Conservation (phyloP, 2,329 filamentous ascomycete genomes). For the Trichoderma asperellum region DNA sequence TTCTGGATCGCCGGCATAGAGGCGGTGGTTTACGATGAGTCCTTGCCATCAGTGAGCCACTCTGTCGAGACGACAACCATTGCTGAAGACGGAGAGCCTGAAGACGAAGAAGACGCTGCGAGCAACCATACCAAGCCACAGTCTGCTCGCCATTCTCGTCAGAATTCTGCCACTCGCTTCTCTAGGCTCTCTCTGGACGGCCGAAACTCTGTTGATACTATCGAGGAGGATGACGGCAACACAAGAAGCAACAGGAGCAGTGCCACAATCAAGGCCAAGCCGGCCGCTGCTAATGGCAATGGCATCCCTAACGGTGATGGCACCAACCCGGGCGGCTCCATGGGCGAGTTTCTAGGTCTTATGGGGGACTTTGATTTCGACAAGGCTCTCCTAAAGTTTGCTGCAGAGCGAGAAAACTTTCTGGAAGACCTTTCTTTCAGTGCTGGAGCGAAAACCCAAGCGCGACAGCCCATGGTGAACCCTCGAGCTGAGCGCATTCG, state of each 20-base stretch:
- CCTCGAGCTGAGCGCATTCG: constrained; percentile 82
- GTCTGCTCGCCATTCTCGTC: constrained; percentile 61
- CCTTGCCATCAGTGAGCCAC: constrained; percentile 41
- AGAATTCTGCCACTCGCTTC: constrained; percentile 62
- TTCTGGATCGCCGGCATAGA: constrained; percentile 77
- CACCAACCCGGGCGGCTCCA: constrained; percentile 39
- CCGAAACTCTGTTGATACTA: constrained; percentile 56
- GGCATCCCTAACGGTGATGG: constrained; percentile 30
- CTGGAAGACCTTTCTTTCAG: constrained; percentile 89
- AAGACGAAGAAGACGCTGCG: constrained; percentile 55
- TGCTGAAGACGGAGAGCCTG: constrained; percentile 66
- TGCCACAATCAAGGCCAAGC: constrained; percentile 61
- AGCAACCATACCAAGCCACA: constrained; percentile 37
- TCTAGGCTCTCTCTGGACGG: constrained; percentile 58
- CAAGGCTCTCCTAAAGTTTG: constrained; percentile 89
- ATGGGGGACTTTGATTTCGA: constrained; percentile 86
- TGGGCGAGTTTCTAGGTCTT: constrained; percentile 33
- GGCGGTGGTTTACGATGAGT: constrained; percentile 66
- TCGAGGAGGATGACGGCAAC: constrained; percentile 62
- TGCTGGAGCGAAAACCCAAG: constrained; percentile 76
- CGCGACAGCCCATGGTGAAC: constrained; percentile 72
- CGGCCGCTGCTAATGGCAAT: constrained; percentile 34
- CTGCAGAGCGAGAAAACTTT: constrained; percentile 91
- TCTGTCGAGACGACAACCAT: constrained; percentile 63
- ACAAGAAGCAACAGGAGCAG: constrained; percentile 68